phyloP scores from a whole-genome alignment of 768 basidiomycete species.

The Suillus subalutaceus region DNA sequence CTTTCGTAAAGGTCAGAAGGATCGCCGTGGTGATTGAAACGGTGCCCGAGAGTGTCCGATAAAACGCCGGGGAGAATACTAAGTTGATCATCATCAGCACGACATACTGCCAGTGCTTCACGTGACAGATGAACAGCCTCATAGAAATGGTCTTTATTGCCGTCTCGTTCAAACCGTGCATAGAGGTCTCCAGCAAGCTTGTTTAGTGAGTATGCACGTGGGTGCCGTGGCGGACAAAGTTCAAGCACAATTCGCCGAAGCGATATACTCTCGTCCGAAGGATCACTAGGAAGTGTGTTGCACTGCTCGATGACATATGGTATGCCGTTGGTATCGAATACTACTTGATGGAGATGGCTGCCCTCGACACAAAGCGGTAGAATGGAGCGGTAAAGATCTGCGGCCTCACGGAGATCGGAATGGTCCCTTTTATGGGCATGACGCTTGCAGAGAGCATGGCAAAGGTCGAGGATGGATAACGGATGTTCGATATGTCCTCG shows the following conservation, averaged over 20 bases:
- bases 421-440: neutral
- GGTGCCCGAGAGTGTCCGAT: neutral
- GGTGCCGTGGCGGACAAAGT: neutral
- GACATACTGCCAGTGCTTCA: neutral
- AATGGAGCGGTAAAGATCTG: neutral
- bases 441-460: neutral
- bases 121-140: neutral
- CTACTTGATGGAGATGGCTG: neutral
- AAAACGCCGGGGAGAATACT: neutral
- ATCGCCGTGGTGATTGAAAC: neutral
- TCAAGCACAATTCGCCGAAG: neutral
- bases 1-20: neutral
- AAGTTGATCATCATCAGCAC: neutral
- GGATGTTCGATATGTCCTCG: neutral
- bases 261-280: conserved; percentile 1
- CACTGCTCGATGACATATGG: neutral
- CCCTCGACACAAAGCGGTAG: neutral
- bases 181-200: neutral
- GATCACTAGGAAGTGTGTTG: neutral
- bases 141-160: neutral
- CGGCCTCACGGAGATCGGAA: neutral
- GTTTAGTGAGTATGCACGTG: neutral
- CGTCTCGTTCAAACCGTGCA: neutral
- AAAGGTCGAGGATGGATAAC: neutral
- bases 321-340: neutral